Evolutionary conservation across 2,329 filamentous ascomycete species (phyloP).

Genomic region (Hypoxylon sp.): DNA sequence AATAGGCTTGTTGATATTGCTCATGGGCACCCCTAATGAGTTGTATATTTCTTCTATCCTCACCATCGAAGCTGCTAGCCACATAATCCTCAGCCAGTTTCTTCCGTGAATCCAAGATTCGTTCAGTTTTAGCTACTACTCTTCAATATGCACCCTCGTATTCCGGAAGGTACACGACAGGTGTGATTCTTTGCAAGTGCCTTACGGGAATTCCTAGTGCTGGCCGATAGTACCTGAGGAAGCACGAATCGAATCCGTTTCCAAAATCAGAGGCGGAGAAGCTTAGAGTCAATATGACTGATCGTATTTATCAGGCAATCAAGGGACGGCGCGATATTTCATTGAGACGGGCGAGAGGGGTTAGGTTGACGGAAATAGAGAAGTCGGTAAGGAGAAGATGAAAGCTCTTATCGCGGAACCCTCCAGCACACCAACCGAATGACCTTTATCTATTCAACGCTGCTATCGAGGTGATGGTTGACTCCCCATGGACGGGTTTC

Average conservation of each 20-base stretch:
- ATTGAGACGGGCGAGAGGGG: constrained; percentile 38
- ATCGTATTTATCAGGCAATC: constrained; percentile 36
- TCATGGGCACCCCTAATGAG: constrained; percentile 4
- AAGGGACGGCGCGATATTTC: constrained; percentile 41
- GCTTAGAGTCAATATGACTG: constrained; percentile 12
- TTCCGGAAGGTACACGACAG: not conserved
- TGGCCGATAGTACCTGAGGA: not conserved
- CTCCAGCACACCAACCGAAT: constrained; percentile 40
- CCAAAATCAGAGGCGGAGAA: constrained; percentile 16
- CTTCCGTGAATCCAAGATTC: not conserved
- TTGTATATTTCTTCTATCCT: constrained; percentile 3
- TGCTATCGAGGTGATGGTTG: not conserved
- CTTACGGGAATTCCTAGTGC: not conserved
- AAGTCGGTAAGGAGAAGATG: constrained; percentile 39
- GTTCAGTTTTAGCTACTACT: not conserved
- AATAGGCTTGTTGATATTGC: constrained; percentile 7
- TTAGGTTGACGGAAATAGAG: constrained; percentile 19
- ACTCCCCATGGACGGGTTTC: not conserved
- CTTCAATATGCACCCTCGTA: not conserved
- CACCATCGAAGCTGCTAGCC: not conserved
- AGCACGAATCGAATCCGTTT: not conserved
- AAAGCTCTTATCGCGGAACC: constrained; percentile 41
- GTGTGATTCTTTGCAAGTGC: not conserved
- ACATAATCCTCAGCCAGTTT: not conserved
- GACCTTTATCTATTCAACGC: constrained; percentile 26